These are phyloP conservation scores for Gracilariopsis chorda DNA, from an alignment of 23 red algal species.

Conservation along the genomic window DNA sequence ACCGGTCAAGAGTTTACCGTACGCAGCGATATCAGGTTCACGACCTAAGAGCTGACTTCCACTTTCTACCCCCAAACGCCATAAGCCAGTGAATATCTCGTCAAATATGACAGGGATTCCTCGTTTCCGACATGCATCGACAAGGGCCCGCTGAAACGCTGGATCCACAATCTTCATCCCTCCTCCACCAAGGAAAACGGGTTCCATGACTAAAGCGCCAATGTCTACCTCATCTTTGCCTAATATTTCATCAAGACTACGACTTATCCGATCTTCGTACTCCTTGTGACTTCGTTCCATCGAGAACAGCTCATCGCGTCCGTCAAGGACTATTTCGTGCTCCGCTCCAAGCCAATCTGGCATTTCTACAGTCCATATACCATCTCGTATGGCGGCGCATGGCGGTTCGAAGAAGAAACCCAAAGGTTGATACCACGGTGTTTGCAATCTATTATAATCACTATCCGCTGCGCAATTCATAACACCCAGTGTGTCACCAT, in stretches of 20 bases:
- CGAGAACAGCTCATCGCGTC: constrained; percentile 21
- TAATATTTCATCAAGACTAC: constrained; percentile 24
- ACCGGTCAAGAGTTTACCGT: constrained; percentile 93
- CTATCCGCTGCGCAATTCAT: constrained; percentile 89
- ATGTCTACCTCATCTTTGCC: constrained; percentile 37
- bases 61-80: constrained; percentile 77
- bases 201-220: constrained; percentile 89
- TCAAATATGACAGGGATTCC: constrained; percentile 91
- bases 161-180: constrained; percentile 95
- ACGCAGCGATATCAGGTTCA: constrained; percentile 86
- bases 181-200: constrained; percentile 90
- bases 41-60: constrained; percentile 41
- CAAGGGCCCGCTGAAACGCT: constrained; percentile 75
- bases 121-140: constrained; percentile 64
- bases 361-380: constrained; percentile 65
- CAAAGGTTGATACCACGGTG: constrained; percentile 85
- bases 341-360: constrained; percentile 24
- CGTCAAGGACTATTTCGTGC: neutral
- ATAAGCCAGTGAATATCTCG: constrained; percentile 94
- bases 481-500: constrained; percentile 98
- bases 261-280: constrained; percentile 38
- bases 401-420: constrained; percentile 84
- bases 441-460: constrained; percentile 84
- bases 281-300: neutral
- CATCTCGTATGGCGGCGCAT: constrained; percentile 35